phyloP scores from a whole-genome alignment of 257 asterid genomes.

The Coffea eugenioides region DNA sequence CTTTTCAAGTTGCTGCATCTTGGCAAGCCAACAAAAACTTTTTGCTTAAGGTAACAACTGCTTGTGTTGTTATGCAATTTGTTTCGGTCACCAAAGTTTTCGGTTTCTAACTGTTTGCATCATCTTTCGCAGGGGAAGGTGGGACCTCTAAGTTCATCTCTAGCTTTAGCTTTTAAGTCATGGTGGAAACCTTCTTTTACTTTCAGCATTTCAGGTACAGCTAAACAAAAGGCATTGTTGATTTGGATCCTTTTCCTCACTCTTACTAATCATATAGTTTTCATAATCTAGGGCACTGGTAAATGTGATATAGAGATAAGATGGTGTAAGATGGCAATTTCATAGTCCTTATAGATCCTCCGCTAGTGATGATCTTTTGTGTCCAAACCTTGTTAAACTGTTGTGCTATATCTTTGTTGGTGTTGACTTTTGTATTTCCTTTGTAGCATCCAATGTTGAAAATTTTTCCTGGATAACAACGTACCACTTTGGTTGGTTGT shows the following conservation, averaged over 20 bases:
- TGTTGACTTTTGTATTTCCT: background rate
- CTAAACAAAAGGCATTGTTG: background rate
- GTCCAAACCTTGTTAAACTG: background rate
- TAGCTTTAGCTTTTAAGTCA: constrained; percentile 83
- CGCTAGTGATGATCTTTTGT: background rate
- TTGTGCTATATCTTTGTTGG: background rate
- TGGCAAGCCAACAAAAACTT: constrained; percentile 97
- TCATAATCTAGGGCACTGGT: background rate
- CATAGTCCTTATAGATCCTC: background rate
- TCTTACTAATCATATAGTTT: background rate
- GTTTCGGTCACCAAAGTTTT: constrained; percentile 9
- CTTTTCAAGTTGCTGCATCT: constrained; percentile 89
- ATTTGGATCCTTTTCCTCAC: background rate
- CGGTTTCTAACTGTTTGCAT: constrained; percentile 6
- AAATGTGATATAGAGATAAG: background rate
- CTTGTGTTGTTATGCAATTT: background rate
- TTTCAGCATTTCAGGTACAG: constrained; percentile 73
- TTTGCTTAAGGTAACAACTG: constrained; percentile 58
- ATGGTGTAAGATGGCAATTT: background rate
- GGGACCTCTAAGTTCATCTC: constrained; percentile 85
- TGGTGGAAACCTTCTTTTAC: constrained; percentile 99
- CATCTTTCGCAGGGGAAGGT: constrained; percentile 62
- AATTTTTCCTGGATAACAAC: background rate
- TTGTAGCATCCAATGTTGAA: background rate
- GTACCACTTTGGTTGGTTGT: background rate